Percentiles rank a stretch among this genome's conserved stretches.
These are phyloP conservation scores for Blastobotrys indianensis DNA, from an alignment of 1,139 yeast genomes.

Conservation along the genomic window DNA sequence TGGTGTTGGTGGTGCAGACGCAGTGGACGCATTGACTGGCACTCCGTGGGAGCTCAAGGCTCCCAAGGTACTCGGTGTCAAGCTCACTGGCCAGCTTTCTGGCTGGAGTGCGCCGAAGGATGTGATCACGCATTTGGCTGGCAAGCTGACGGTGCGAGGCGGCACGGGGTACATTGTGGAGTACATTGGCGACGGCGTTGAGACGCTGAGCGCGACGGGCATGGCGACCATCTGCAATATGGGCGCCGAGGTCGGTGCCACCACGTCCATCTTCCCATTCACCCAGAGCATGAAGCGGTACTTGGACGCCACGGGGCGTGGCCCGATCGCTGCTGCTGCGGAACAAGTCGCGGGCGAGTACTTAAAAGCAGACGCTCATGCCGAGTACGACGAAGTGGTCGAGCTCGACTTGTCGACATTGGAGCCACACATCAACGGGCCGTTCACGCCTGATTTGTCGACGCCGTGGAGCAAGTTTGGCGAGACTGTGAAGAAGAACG, in stretches of 20 bases:
- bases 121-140: slow-evolving; percentile 86
- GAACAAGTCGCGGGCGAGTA: slow-evolving; percentile 48
- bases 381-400: slow-evolving; percentile 89
- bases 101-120: slow-evolving; percentile 98
- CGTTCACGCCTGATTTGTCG: slow-evolving; percentile 97
- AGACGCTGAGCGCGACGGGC: slow-evolving; percentile 85
- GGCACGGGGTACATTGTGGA: slow-evolving; percentile 96
- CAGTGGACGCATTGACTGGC: slow-evolving; percentile 93
- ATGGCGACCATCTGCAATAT: slow-evolving; percentile 99
- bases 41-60: slow-evolving; percentile 99
- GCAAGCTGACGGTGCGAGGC: slow-evolving; percentile 86
- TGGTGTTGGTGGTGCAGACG: slow-evolving; percentile 99
- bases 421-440: slow-evolving; percentile 97
- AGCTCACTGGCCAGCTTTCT: slow-evolving; percentile 73
- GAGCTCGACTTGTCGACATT: slow-evolving; percentile 89
- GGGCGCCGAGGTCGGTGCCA: slow-evolving; percentile 99
- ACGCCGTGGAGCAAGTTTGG: slow-evolving; percentile 90
- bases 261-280: slow-evolving; percentile 95
- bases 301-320: slow-evolving; percentile 73
- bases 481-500: slow-evolving; percentile 53
- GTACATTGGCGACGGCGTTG: slow-evolving; percentile 92
- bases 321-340: slow-evolving; percentile 74
- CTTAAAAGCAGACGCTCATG: slow-evolving; percentile 71
- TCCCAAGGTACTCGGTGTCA: slow-evolving; percentile 86
- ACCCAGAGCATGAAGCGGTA: slow-evolving; percentile 81